A percentile compares a stretch with the other conserved stretches of the same genome.
Evolutionary conservation across 179 eudicot species (phyloP).

Genomic region (Carnegiea gigantea): DNA sequence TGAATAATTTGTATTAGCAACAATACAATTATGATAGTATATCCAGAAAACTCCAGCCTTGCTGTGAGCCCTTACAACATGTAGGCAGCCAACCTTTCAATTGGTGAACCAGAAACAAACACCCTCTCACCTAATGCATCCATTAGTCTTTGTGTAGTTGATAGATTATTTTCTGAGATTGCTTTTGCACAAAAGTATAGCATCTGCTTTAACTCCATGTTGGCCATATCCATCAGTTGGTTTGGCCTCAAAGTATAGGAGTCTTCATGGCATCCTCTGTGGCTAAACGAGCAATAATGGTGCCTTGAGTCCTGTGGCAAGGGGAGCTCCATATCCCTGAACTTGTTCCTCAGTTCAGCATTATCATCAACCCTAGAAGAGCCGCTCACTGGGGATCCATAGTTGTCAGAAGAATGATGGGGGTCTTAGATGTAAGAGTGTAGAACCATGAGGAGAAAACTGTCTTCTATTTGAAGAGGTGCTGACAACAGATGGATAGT

Average conservation of each 20-base stretch:
- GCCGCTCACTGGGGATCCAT: conserved; percentile 70
- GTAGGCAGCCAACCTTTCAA: conserved; percentile 74
- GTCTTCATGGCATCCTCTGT: too few species aligned
- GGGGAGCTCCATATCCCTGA: too few species aligned
- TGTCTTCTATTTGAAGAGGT: conserved; percentile 54
- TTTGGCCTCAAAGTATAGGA: conserved; percentile 32
- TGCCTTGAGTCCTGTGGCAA: too few species aligned
- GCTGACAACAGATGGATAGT: conserved; percentile 57
- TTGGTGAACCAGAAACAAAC: conserved; percentile 67
- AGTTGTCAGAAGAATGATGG: conserved; percentile 46
- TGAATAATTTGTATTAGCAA: too few species aligned
- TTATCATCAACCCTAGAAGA: too few species aligned
- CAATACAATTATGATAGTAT: conserved; percentile 27
- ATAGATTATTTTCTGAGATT: conserved; percentile 35
- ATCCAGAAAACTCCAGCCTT: conserved; percentile 59
- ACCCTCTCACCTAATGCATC: conserved; percentile 54
- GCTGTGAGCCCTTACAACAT: conserved; percentile 85
- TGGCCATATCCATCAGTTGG: conserved; percentile 39
- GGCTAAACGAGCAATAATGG: too few species aligned
- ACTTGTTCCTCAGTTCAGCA: too few species aligned
- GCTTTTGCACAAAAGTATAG: conserved; percentile 67
- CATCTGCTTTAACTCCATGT: conserved; percentile 53
- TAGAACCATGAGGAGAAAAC: conserved; percentile 55
- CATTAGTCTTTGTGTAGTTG: conserved; percentile 43
- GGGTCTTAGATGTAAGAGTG: conserved; percentile 59